A percentile compares a stretch with the other conserved stretches of the same genome.
Conservation (phyloP, 1,284 basidiomycete species). For the Mycosarcoma maydis region DNA sequence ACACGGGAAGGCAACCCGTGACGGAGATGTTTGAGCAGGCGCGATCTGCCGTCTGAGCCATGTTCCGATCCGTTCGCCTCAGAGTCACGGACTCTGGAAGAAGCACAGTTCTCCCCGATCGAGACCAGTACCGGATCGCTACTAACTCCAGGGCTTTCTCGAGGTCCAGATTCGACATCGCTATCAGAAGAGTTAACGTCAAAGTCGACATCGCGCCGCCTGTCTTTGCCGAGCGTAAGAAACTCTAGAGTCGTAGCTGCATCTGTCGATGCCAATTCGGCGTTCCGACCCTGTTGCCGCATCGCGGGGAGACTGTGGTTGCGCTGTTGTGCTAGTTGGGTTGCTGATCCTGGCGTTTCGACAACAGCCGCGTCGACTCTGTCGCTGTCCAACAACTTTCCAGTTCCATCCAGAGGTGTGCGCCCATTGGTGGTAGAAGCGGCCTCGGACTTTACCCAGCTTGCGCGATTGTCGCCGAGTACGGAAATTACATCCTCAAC, state of each 20-base stretch:
- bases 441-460: constrained; percentile 8
- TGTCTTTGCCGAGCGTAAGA: constrained; percentile 40
- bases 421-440: neutral
- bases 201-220: constrained; percentile 31
- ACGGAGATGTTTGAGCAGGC: constrained; percentile 42
- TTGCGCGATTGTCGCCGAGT: constrained; percentile 24
- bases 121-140: neutral
- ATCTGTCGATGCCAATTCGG: constrained; percentile 38
- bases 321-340: neutral
- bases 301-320: neutral
- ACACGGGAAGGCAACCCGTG: constrained; percentile 27
- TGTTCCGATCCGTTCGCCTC: neutral
- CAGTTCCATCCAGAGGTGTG: neutral
- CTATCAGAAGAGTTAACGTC: constrained; percentile 34
- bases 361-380: neutral
- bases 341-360: neutral
- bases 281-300: constrained; percentile 23
- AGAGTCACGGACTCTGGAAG: neutral
- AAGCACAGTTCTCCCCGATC: neutral
- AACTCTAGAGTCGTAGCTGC: constrained; percentile 46
- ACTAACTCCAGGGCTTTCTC: neutral
- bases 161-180: constrained; percentile 11
- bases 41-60: constrained; percentile 13
- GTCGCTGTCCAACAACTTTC: neutral
- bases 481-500: constrained; percentile 41